Conservation (phyloP, 495 filamentous ascomycete species). For the Evernia prunastri region DNA sequence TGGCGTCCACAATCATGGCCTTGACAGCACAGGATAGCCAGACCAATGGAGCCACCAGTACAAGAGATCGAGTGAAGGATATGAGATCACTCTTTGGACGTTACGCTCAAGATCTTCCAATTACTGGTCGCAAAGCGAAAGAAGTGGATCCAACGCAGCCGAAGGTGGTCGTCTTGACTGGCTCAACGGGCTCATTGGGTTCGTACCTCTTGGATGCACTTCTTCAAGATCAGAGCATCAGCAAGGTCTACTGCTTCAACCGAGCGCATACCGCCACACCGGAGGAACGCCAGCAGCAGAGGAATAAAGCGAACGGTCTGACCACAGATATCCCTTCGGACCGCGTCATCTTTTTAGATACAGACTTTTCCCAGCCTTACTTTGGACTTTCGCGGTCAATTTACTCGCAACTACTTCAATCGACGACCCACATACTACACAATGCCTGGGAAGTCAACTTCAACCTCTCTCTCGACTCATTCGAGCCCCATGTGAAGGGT, state of each 20-base stretch:
- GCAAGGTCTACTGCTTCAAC: constrained; percentile 32
- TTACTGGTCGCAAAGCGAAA: not conserved
- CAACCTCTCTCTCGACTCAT: constrained; percentile 36
- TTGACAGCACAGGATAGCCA: no score
- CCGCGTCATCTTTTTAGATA: constrained; percentile 23
- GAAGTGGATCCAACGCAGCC: not conserved
- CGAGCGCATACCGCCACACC: constrained; percentile 23
- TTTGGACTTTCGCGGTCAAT: constrained; percentile 29
- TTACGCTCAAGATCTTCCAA: not conserved
- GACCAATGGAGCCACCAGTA: no score
- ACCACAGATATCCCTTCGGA: not conserved
- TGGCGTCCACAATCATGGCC: no score
- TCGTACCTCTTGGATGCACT: constrained; percentile 32
- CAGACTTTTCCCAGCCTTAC: constrained; percentile 17
- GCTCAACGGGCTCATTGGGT: constrained; percentile 38
- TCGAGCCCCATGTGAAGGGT: constrained; percentile 32
- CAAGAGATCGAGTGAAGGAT: no score
- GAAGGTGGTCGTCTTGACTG: constrained; percentile 27
- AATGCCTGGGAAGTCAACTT: constrained; percentile 45
- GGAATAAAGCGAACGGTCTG: not conserved
- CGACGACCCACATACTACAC: constrained; percentile 32
- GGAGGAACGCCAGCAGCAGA: not conserved
- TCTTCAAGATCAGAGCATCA: constrained; percentile 23
- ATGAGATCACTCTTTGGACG: no score
- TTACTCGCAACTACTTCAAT: no score